phyloP scores from a whole-genome alignment of 1,284 basidiomycete genomes.

The Thecaphora thlaspeos region DNA sequence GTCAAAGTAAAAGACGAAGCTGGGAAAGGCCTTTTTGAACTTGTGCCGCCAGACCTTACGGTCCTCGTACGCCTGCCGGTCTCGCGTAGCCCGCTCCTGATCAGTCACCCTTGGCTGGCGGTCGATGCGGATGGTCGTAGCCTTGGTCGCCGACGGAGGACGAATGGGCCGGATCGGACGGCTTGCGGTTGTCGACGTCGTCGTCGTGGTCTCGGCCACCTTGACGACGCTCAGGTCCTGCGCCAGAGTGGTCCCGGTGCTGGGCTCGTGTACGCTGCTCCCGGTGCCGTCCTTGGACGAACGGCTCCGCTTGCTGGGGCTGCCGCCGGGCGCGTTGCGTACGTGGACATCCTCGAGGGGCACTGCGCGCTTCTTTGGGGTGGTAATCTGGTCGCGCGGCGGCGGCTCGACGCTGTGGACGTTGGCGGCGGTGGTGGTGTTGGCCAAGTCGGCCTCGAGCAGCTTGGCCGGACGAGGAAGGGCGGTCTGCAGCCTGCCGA shows the following conservation, averaged over 20 bases:
- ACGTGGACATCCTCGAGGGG: conserved; percentile 50
- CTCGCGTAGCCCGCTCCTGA: conserved; percentile 37
- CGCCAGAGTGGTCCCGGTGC: conserved; percentile 24
- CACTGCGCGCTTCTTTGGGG: conserved; percentile 53
- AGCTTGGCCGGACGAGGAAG: too few species aligned
- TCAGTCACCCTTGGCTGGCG: conserved; percentile 33
- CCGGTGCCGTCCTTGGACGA: conserved; percentile 37
- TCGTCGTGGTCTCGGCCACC: conserved; percentile 10
- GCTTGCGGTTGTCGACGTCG: conserved; percentile 6
- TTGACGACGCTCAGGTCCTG: conserved; percentile 28
- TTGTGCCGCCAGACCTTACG: conserved; percentile 43
- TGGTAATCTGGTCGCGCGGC: conserved; percentile 14
- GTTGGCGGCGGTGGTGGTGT: too few species aligned
- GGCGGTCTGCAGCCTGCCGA: not conserved
- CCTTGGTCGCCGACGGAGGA: conserved; percentile 7
- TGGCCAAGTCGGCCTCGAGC: not conserved
- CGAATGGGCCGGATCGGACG: not conserved
- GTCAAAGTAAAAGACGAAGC: conserved; percentile 55
- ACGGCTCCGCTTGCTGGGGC: conserved; percentile 41
- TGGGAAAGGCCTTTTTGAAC: conserved; percentile 46
- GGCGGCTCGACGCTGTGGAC: not conserved
- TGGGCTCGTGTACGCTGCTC: conserved; percentile 30
- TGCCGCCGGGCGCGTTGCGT: conserved; percentile 41
- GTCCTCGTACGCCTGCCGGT: conserved; percentile 31
- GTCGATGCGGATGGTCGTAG: conserved; percentile 45